Evolutionary conservation across 2,329 filamentous ascomycete species (phyloP), one percentile per base, ranked within the genome.

Genomic region (Colletotrichum orbiculare): DNA sequence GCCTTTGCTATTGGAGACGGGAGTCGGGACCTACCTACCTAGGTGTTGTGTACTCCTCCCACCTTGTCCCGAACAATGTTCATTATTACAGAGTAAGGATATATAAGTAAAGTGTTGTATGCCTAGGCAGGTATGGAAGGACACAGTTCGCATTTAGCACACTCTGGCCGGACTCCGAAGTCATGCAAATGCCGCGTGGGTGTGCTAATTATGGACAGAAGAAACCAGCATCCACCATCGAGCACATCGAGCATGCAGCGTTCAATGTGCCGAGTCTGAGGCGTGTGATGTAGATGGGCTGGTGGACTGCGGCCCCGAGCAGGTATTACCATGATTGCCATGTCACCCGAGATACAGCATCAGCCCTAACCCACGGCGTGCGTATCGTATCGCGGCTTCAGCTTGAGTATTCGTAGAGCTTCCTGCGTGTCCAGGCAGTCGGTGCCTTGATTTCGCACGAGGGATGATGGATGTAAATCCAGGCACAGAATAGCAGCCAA

Each of bases 301-400:
- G 17, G 15, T 48, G 45, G n/a, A 33, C 17, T 38, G 11, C 12
- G n/a, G 4, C 4, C 49, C 37, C 49, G 35, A 50, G 55, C 55
- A 42, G 11, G 56, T 59, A 59, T 59, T 47, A 52, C 47, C 55
- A 59, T 50, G 55, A 43, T 60, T 60, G 62, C 50, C 45, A 34
- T 41, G n/a, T 49, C 41, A 41, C 61, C 50, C 54, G 50, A 46
- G 54, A 46, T 61, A 15, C 35, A 35, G 37, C 54, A 17, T 43
- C 45, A 15, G 46, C 46, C 25, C 25, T 25, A 47, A 45, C 38
- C 4, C 35, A 35, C 52, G 6, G 42, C 25, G 13, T 17, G 35
- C 39, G 38, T 34, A 35, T 52, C 50, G 48, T n/a, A 47, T 54
- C 25, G 52, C 52, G 52, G 37, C 55, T 25, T 53, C 55, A 43